Evolutionary conservation across 805 yeast genomes (phyloP).

Genomic region (Naumovozyma dairenensis): DNA sequence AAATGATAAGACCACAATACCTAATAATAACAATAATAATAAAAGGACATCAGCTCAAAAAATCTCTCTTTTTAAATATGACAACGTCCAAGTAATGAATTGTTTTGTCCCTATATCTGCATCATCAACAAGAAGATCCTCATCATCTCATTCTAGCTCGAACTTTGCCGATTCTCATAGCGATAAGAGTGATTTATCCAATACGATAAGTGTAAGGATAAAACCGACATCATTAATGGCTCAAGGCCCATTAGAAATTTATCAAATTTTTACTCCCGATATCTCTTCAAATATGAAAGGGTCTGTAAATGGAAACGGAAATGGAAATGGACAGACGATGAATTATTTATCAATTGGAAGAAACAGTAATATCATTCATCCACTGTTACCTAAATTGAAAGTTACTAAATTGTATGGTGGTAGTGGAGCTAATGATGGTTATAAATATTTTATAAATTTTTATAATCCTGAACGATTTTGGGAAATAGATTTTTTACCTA

Average conservation of each 20-base stretch:
- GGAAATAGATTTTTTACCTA: conserved; percentile 36
- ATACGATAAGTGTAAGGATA: conserved; percentile 6
- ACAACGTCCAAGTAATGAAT: conserved; percentile 18
- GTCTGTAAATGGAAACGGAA: conserved; percentile 7
- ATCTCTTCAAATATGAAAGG: too few relatives aligned
- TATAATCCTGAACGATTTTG: conserved; percentile 72
- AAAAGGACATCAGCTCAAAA: conserved; percentile 25
- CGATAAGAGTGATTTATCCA: conserved; percentile 1
- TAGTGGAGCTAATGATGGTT: conserved; percentile 23
- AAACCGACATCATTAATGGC: conserved; percentile 13
- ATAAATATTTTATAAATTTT: conserved; percentile 46
- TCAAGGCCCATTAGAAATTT: conserved; percentile 25
- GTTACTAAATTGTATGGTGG: conserved; percentile 42
- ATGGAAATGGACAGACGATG: conserved; percentile 10
- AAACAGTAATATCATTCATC: conserved; percentile 44
- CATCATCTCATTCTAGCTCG: conserved; percentile 2
- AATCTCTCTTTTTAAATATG: conserved; percentile 22
- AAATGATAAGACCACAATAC: conserved; percentile 1
- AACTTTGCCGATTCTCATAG: conserved; percentile 5
- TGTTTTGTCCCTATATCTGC: conserved; percentile 4
- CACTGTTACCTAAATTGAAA: conserved; percentile 56
- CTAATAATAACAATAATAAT: conserved; percentile 1
- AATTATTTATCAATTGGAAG: conserved; percentile 27
- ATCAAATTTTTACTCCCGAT: conserved; percentile 23
- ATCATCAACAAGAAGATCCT: not conserved